These are phyloP conservation scores for Prillingera fragicola DNA, from an alignment of 1,284 basidiomycete genomes.

Conservation along the genomic window DNA sequence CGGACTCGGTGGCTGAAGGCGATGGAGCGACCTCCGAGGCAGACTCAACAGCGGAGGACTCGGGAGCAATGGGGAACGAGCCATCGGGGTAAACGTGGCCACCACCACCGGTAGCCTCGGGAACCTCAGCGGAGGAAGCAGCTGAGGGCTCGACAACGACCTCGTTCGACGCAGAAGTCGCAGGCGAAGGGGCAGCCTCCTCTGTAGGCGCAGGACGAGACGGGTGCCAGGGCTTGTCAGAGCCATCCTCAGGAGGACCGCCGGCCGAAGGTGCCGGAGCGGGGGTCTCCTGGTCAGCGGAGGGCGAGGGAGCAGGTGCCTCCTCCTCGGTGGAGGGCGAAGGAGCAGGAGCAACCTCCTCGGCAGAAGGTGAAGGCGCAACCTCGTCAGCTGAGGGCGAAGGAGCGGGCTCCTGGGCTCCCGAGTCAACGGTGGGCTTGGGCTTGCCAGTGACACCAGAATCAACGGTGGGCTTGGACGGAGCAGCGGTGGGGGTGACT, in stretches of 20 bases:
- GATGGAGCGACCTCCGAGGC: too few relatives aligned
- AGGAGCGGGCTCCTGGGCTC: conserved; percentile 2
- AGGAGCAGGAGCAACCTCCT: background rate
- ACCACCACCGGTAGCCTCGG: background rate
- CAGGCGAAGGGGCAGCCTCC: too few relatives aligned
- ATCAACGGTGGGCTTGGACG: conserved; percentile 1
- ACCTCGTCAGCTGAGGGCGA: conserved; percentile 1
- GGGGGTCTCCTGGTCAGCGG: conserved; percentile 1
- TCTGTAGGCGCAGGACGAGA: background rate
- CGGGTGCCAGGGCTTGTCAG: too few relatives aligned
- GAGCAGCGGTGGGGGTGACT: background rate
- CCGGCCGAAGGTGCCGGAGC: background rate
- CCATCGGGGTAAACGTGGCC: background rate
- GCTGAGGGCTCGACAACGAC: too few relatives aligned
- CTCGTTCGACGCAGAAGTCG: too few relatives aligned
- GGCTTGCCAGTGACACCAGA: background rate
- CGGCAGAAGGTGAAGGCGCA: background rate
- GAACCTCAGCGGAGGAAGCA: background rate
- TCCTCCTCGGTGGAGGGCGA: too few relatives aligned
- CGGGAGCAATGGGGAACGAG: background rate
- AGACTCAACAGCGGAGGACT: background rate
- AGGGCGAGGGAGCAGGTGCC: background rate
- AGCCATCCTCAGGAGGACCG: background rate
- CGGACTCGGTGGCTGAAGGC: conserved; percentile 7
- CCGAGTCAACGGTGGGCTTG: background rate